Percentiles rank a stretch among this genome's conserved stretches.
phyloP scores from a whole-genome alignment of 2,329 filamentous ascomycete species.

The Pseudopithomyces chartarum region DNA sequence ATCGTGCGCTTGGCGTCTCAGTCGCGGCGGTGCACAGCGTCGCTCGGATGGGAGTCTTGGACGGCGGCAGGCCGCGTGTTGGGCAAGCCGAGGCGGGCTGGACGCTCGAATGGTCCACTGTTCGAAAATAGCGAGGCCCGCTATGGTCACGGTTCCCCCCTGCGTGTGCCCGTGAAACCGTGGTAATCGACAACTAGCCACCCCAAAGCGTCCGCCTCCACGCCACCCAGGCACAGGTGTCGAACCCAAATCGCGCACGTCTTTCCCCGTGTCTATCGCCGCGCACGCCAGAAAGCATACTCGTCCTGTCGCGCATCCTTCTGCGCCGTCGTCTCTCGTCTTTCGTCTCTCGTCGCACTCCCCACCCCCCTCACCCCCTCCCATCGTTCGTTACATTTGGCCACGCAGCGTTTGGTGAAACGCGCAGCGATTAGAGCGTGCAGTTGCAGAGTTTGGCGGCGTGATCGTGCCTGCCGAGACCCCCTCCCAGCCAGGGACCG shows the following conservation, averaged over 20 bases:
- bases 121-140: conserved; percentile 4
- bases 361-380: conserved; percentile 8
- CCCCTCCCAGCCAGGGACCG: conserved; percentile 2
- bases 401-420: conserved; percentile 41
- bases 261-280: background rate
- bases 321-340: conserved; percentile 8
- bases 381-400: conserved; percentile 9
- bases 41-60: background rate
- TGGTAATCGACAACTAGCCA: conserved; percentile 3
- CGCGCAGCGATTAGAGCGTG: conserved; percentile 31
- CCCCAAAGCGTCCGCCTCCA: conserved; percentile 2
- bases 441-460: conserved; percentile 13
- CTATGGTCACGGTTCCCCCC: background rate
- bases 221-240: conserved; percentile 4
- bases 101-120: background rate
- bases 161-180: background rate
- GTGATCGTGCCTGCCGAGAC: conserved; percentile 7
- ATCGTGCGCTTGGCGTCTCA: background rate
- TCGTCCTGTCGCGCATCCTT: conserved; percentile 2
- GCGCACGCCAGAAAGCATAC: background rate
- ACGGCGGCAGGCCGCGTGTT: conserved; percentile 3
- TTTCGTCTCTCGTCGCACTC: too few species aligned
- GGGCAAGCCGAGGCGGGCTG: background rate
- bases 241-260: background rate
- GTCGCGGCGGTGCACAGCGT: background rate